Percentiles rank a stretch among this genome's conserved stretches.
Conservation (phyloP, 176 grass and related monocot species). For the Juncus effusus region DNA sequence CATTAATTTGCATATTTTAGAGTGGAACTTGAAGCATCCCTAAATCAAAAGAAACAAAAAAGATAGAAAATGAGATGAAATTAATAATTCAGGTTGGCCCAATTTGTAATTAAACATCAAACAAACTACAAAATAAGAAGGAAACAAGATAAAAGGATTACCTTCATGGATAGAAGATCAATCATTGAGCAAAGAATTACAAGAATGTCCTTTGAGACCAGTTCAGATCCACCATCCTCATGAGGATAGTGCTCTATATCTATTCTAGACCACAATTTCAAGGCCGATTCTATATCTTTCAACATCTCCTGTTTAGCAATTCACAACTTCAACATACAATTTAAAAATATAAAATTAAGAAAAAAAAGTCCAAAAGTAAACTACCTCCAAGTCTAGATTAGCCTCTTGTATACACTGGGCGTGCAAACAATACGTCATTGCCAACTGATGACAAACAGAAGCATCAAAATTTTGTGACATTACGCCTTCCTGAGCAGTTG, state of each 20-base stretch:
- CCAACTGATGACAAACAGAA: conserved; percentile 49
- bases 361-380: neutral
- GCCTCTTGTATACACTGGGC: conserved; percentile 79
- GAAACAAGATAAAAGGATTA: conserved; percentile 18
- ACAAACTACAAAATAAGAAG: no score
- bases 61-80: no score
- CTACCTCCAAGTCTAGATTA: conserved; percentile 54
- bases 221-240: conserved; percentile 26
- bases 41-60: conserved; percentile 31
- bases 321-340: neutral
- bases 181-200: conserved; percentile 67
- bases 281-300: conserved; percentile 34
- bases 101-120: no score
- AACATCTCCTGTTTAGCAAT: conserved; percentile 58
- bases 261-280: conserved; percentile 49
- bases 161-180: conserved; percentile 83
- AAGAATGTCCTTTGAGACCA: conserved; percentile 34
- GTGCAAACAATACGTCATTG: conserved; percentile 59
- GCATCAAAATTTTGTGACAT: conserved; percentile 32
- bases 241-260: conserved; percentile 29
- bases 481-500: conserved; percentile 34
- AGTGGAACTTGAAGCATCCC: conserved; percentile 71
- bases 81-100: no score
- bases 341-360: conserved; percentile 14
- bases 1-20: conserved; percentile 68